phyloP scores from a whole-genome alignment of 306 rosid genomes.

The Acacia confusa region DNA sequence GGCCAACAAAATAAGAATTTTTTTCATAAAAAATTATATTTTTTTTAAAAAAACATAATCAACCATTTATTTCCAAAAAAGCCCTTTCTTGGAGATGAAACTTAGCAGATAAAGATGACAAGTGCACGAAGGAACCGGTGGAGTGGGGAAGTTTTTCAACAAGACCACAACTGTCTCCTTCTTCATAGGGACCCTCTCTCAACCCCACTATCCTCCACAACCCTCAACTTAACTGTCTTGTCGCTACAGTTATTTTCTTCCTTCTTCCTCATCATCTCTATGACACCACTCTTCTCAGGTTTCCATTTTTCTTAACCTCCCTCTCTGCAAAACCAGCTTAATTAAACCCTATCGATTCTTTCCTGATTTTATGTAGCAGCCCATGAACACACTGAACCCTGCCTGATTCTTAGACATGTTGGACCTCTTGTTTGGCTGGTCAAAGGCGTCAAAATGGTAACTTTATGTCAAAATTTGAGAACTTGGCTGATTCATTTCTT shows the following conservation, averaged over 20 bases:
- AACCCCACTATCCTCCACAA: slow-evolving; percentile 43
- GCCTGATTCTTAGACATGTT: slow-evolving; percentile 46
- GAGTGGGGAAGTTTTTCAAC: slow-evolving; percentile 51
- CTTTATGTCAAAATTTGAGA: background rate
- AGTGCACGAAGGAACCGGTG: slow-evolving; percentile 33
- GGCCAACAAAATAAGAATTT: too few species aligned
- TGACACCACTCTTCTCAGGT: background rate
- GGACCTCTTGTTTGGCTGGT: slow-evolving; percentile 63
- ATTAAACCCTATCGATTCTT: background rate
- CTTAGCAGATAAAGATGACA: slow-evolving; percentile 24
- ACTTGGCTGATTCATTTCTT: background rate
- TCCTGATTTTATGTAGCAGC: background rate
- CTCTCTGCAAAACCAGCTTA: background rate
- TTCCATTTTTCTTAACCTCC: too few species aligned
- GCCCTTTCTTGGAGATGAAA: background rate
- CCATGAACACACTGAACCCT: background rate
- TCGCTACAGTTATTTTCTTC: background rate
- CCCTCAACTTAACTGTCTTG: slow-evolving; percentile 40
- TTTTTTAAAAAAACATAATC: background rate
- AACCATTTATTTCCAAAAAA: background rate
- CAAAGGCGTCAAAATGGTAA: slow-evolving; percentile 74
- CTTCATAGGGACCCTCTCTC: slow-evolving; percentile 27
- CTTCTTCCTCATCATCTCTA: background rate
- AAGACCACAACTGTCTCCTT: slow-evolving; percentile 32
- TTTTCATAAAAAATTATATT: background rate